These are phyloP conservation scores for Picea mariana DNA, from an alignment of 83 land plant genomes.

Conservation along the genomic window DNA sequence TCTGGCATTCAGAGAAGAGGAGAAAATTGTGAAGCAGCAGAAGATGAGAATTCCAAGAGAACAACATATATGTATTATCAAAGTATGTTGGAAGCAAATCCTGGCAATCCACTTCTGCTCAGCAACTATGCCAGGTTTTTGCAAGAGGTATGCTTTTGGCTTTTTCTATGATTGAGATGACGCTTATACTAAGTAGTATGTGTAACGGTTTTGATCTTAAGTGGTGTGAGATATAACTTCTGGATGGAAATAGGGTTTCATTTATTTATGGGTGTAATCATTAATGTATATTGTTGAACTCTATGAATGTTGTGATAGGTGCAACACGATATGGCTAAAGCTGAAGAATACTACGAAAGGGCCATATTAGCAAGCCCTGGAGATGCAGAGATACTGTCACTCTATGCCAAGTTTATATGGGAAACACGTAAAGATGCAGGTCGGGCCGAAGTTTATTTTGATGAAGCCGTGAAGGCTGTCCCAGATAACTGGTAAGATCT, in stretches of 20 bases:
- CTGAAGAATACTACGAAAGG: constrained; percentile 64
- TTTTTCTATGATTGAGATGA: too few species aligned
- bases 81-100: constrained; percentile 56
- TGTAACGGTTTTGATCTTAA: too few species aligned
- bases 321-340: constrained; percentile 36
- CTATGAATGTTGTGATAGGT: constrained; percentile 16
- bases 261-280: background rate
- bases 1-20: background rate
- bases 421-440: constrained; percentile 36
- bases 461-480: constrained; percentile 54
- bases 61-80: constrained; percentile 39
- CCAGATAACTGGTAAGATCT: constrained; percentile 64
- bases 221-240: too few species aligned
- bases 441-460: constrained; percentile 56
- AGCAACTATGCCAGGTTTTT: too few species aligned
- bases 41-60: background rate
- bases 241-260: too few species aligned
- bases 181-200: background rate
- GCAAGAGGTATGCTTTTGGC: constrained; percentile 53
- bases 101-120: constrained; percentile 49
- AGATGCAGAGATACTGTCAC: constrained; percentile 60
- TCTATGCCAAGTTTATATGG: constrained; percentile 69
- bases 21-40: background rate
- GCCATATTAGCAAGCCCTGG: constrained; percentile 58
- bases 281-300: background rate